A percentile compares a stretch with the other conserved stretches of the same genome.
Evolutionary conservation across 345 rosid species (phyloP).

Genomic region (Acer negundo): DNA sequence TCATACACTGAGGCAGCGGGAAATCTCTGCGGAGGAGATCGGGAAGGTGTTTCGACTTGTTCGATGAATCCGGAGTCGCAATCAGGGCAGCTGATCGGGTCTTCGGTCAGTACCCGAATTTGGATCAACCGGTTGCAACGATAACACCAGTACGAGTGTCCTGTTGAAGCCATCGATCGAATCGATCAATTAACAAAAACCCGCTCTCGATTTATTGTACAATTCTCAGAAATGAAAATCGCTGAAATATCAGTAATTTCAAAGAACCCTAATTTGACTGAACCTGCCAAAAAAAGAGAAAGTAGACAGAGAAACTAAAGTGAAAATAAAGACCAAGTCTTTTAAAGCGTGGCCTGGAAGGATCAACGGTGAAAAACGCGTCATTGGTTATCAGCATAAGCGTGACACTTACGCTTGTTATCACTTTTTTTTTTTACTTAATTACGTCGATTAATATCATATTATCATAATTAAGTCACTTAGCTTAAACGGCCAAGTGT

Average conservation of each 20-base stretch:
- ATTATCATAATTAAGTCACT: not conserved
- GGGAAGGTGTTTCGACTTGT: constrained; percentile 38
- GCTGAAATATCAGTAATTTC: not conserved
- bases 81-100: constrained; percentile 47
- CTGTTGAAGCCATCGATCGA: constrained; percentile 32
- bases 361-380: constrained; percentile 28
- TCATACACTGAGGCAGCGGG: constrained; percentile 31
- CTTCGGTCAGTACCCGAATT: constrained; percentile 32
- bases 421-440: constrained; percentile 2
- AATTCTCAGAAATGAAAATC: not conserved
- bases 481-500: not conserved
- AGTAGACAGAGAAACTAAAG: not conserved
- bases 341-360: constrained; percentile 14
- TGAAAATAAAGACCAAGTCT: not conserved
- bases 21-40: constrained; percentile 30
- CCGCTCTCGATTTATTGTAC: too few relatives aligned
- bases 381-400: constrained; percentile 8
- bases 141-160: constrained; percentile 62
- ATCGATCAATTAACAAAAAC: not conserved
- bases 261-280: constrained; percentile 28
- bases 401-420: constrained; percentile 18
- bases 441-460: not conserved
- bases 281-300: not conserved
- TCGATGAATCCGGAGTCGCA: constrained; percentile 61
- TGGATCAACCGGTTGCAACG: constrained; percentile 47